phyloP scores from a whole-genome alignment of 2,329 filamentous ascomycete genomes.

The Cytospora piceae region DNA sequence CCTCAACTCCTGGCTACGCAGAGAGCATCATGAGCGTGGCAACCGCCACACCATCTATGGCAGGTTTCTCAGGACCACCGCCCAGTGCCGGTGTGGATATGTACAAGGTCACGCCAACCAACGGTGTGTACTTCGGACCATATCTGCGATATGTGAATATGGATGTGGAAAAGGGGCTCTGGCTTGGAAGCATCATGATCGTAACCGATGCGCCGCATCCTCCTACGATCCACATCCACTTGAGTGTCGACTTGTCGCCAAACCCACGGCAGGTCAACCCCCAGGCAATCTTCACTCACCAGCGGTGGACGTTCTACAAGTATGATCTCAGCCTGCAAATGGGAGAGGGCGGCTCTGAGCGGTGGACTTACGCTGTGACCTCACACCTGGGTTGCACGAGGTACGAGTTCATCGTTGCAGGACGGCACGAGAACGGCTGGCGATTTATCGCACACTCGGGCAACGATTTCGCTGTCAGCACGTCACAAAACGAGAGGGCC shows the following conservation, averaged over 20 bases:
- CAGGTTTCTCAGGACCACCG: slow-evolving; percentile 88
- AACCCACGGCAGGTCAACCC: slow-evolving; percentile 87
- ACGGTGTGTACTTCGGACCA: slow-evolving; percentile 96
- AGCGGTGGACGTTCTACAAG: slow-evolving; percentile 93
- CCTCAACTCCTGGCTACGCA: slow-evolving; percentile 81
- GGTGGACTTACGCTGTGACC: slow-evolving; percentile 98
- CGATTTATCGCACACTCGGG: slow-evolving; percentile 94
- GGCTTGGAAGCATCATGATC: slow-evolving; percentile 92
- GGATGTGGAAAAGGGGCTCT: slow-evolving; percentile 87
- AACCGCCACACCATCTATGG: slow-evolving; percentile 71
- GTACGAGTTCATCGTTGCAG: slow-evolving; percentile 95
- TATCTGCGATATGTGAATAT: slow-evolving; percentile 97
- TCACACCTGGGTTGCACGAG: slow-evolving; percentile 97
- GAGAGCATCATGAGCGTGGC: slow-evolving; percentile 85
- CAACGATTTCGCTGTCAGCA: slow-evolving; percentile 90
- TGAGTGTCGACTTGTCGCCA: slow-evolving; percentile 86
- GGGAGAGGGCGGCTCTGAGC: slow-evolving; percentile 77
- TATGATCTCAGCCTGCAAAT: slow-evolving; percentile 91
- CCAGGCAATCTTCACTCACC: slow-evolving; percentile 83
- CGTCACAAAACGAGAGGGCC: slow-evolving; percentile 81
- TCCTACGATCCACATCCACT: slow-evolving; percentile 93
- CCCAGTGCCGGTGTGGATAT: slow-evolving; percentile 87
- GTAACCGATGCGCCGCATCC: slow-evolving; percentile 90
- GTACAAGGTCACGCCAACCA: slow-evolving; percentile 91
- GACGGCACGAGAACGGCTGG: slow-evolving; percentile 88